phyloP scores from a whole-genome alignment of 2,329 filamentous ascomycete species.

The Penicillium paneum region DNA sequence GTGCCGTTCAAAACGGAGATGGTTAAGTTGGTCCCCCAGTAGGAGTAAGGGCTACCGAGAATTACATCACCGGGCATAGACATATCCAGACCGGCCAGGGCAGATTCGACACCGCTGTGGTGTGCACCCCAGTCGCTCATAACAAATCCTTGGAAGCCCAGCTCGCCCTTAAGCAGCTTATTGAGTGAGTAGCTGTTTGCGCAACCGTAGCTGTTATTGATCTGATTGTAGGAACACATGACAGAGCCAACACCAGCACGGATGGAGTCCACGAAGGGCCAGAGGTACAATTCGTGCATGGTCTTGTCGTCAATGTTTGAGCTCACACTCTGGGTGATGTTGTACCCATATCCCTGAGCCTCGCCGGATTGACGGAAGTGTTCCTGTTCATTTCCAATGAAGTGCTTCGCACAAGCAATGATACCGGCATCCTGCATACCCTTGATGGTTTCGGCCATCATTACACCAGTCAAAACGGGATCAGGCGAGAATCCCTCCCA shows the following conservation, averaged over 20 bases:
- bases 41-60: conserved; percentile 70
- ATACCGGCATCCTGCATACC: conserved; percentile 80
- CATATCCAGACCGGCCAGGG: conserved; percentile 73
- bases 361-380: conserved; percentile 63
- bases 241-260: conserved; percentile 62
- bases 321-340: conserved; percentile 61
- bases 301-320: conserved; percentile 63
- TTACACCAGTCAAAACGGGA: conserved; percentile 69
- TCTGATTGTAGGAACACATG: conserved; percentile 72
- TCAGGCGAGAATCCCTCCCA: conserved; percentile 69
- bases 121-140: conserved; percentile 75
- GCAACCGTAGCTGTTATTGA: conserved; percentile 67
- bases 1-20: conserved; percentile 86
- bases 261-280: conserved; percentile 68
- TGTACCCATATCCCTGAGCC: conserved; percentile 57
- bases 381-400: conserved; percentile 71
- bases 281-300: conserved; percentile 62
- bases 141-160: conserved; percentile 73
- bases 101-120: conserved; percentile 64
- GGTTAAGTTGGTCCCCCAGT: conserved; percentile 85
- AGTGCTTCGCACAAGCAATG: conserved; percentile 80
- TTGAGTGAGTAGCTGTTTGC: conserved; percentile 61
- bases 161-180: conserved; percentile 63
- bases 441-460: conserved; percentile 68
- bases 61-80: conserved; percentile 77